Base-by-base conservation (phyloP, 352 stramenopile genomes). In the Phytopythium montanum region DNA sequence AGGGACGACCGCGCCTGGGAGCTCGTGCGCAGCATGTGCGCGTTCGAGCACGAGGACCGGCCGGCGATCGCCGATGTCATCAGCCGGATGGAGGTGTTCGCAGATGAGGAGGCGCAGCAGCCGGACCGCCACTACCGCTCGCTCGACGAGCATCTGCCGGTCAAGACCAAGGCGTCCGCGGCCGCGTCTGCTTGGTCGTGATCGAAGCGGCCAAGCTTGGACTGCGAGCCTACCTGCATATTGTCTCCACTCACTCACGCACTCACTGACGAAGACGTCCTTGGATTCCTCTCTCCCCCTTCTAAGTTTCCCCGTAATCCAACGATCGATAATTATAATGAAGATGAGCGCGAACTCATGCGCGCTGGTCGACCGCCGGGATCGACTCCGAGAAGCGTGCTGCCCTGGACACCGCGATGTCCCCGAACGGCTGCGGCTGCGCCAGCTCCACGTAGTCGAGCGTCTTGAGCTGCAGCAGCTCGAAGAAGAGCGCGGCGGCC, bases 381-480 rank as follows among this genome's bases (percentile, higher is more conserved):
- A 95, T 94, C 33, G 83, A 61, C 52, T 93, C 84, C 3, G 70
- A 68, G 56, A 95, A 95, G 2, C 80, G 75, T 36, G 64, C 63
- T 18, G 82, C 79, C 64, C 89, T 92, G 14, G 74, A 73, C 53
- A 97, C 90, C 61, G 82, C 84, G 61, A 99, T 99, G 62, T 99
- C 95, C 23, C 92, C 94, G 72, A 98, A 99, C 49, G 90, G 72
- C 42, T 88, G 75, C 21, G 89, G 67, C 77, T 99, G 97, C 16
- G 97, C 76, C 23, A 99, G 66, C 55, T 98, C 87, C 33, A 99
- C 89, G 71, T 97, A 99, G 76, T 99, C 95, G 66, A 98, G 95
- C 5, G 96, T 99, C 74, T 99, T 98, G n/a, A 99, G 79, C 71
- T 98, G 88, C 3, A 99, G 81, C 19, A 99, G 79, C 69, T 99